Percentiles rank a stretch among this genome's conserved stretches.
These are phyloP conservation scores for Raffaelea albimanens DNA, from an alignment of 2,329 filamentous ascomycete species.

Conservation along the genomic window DNA sequence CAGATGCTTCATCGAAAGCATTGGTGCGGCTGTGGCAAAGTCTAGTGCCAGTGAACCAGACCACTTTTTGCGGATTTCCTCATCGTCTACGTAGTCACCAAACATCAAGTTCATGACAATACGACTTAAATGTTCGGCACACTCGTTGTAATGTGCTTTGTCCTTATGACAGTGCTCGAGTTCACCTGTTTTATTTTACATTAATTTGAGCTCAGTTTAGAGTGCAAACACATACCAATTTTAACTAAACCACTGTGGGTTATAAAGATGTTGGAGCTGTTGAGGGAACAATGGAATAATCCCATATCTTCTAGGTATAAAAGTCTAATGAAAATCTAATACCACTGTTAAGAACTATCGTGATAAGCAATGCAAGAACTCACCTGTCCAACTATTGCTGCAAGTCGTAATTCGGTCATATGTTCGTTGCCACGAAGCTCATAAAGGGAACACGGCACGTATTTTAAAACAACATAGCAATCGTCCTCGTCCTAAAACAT, in stretches of 20 bases:
- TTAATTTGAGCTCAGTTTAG: neutral
- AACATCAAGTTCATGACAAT: neutral
- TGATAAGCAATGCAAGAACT: neutral
- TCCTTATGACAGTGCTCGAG: neutral
- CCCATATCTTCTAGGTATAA: neutral
- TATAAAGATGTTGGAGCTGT: neutral
- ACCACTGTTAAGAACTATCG: neutral
- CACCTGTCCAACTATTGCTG: neutral
- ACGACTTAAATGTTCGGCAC: neutral
- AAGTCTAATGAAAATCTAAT: neutral
- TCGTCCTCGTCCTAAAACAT: neutral
- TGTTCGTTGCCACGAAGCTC: neutral
- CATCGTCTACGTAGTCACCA: neutral
- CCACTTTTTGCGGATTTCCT: neutral
- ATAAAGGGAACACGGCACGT: neutral
- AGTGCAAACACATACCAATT: neutral
- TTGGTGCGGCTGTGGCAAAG: neutral
- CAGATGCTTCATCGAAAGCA: neutral
- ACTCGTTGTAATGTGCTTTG: neutral
- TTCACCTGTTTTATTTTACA: neutral
- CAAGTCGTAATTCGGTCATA: neutral
- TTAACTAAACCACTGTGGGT: neutral
- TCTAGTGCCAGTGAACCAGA: neutral
- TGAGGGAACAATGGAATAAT: neutral
- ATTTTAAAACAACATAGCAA: neutral